phyloP scores from a whole-genome alignment of 495 filamentous ascomycete species.

The Talaromyces wortmannii region DNA sequence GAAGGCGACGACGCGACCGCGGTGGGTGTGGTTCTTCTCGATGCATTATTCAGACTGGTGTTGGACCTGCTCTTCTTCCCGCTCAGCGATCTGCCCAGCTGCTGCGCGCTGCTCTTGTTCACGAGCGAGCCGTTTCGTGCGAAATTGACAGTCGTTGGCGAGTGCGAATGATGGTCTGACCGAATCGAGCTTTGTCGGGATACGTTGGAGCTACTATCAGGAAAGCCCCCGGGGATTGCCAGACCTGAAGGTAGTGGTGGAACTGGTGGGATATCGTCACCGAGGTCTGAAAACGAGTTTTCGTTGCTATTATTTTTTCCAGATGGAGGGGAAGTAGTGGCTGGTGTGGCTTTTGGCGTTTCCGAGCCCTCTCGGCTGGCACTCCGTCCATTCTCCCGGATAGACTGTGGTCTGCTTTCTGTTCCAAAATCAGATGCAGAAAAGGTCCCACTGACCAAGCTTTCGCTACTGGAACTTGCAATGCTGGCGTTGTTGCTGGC shows the following conservation, averaged over 20 bases:
- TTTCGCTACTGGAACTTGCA: constrained; percentile 37
- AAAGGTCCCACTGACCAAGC: constrained; percentile 35
- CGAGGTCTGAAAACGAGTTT: neutral
- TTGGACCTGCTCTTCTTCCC: constrained; percentile 32
- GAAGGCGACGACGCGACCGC: neutral
- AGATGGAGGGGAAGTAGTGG: constrained; percentile 8
- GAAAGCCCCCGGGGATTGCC: constrained; percentile 29
- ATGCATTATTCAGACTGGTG: constrained; percentile 19
- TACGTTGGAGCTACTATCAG: constrained; percentile 15
- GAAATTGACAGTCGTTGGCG: constrained; percentile 16
- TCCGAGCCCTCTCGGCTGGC: constrained; percentile 21
- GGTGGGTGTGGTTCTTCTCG: too few relatives aligned
- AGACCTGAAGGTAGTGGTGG: constrained; percentile 33
- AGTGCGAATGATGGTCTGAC: constrained; percentile 31
- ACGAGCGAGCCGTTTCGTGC: constrained; percentile 15
- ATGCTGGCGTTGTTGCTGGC: constrained; percentile 29
- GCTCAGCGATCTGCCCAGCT: constrained; percentile 18
- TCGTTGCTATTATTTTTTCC: neutral
- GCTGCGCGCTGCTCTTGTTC: constrained; percentile 3
- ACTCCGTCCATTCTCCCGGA: constrained; percentile 12
- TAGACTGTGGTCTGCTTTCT: constrained; percentile 24
- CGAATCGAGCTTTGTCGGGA: constrained; percentile 27
- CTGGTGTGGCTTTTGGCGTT: constrained; percentile 24
- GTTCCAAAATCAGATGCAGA: constrained; percentile 29
- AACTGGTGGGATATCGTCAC: constrained; percentile 32